These are phyloP conservation scores for Pezicula carpinea DNA, from an alignment of 2,329 filamentous ascomycete species.

Conservation along the genomic window DNA sequence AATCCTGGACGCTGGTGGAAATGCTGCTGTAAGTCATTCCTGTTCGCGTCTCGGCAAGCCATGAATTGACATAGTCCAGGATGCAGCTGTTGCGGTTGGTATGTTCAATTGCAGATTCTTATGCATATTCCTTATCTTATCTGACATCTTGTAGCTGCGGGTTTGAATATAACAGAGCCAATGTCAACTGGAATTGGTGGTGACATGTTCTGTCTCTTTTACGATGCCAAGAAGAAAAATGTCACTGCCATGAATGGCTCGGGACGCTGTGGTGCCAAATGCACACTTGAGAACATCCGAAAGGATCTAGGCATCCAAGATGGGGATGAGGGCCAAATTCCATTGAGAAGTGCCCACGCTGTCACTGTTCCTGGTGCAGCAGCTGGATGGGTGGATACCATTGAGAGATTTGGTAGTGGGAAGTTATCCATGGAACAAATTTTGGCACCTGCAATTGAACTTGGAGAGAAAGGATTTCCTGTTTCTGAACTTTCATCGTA, in stretches of 20 bases:
- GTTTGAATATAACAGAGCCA: conserved; percentile 89
- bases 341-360: conserved; percentile 70
- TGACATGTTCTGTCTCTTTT: conserved; percentile 95
- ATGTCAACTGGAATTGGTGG: conserved; percentile 92
- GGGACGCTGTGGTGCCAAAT: conserved; percentile 70
- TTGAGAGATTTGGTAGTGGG: conserved; percentile 85
- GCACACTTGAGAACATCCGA: conserved; percentile 65
- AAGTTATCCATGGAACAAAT: conserved; percentile 74
- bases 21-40: conserved; percentile 69
- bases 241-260: conserved; percentile 89
- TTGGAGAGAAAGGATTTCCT: conserved; percentile 86
- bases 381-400: conserved; percentile 87
- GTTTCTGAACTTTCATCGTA: conserved; percentile 64
- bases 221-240: conserved; percentile 75
- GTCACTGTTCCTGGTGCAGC: conserved; percentile 87
- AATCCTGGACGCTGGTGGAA: conserved; percentile 81
- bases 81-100: conserved; percentile 93
- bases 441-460: conserved; percentile 73
- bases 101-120: conserved; percentile 27
- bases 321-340: conserved; percentile 56
- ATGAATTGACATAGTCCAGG: conserved; percentile 44
- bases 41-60: conserved; percentile 4
- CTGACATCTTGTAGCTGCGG: conserved; percentile 58
- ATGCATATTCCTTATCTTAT: conserved; percentile 2
- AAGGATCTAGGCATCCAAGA: conserved; percentile 62